Evolutionary conservation across 73 alveolate genomes (phyloP), one percentile per base, ranked within the genome.

Genomic region (Paramecium bursaria): DNA sequence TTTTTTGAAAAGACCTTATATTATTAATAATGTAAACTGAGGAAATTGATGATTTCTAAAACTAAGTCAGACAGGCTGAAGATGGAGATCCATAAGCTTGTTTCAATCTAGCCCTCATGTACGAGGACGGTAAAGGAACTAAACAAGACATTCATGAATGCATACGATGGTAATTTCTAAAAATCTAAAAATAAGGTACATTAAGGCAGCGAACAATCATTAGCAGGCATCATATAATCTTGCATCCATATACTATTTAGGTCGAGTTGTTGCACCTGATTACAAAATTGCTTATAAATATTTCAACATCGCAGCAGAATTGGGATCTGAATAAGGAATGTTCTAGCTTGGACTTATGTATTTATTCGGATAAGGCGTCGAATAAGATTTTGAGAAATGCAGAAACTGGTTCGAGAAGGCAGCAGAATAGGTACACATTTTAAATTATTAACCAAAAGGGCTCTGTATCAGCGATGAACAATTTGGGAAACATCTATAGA

Each of bases 221-320:
- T 23, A 42, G 19, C 27, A 67, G 50, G 82, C 82, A 3, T 53
- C 82, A 14, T 35, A 67, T 15, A 67, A 67, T 67, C 23, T 67
- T 10, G 82, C 82, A 3, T 67, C 82, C 4, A 67, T 67, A 25
- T 67, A 67, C 50, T 67, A 67, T 67, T 67, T 39, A 67, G 82
- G 82, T 15, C 33, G 55, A 67, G 82, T 67, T 67, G 82, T 67
- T 15, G 82, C 82, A 21, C 82, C 82, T 14, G 82, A 67, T 42
- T 67, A 67, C 19, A 67, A 42, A 42, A 67, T 67, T 39, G 82
- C 82, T 13, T 21, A 67, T 14, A 67, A 67, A 67, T 67, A 67
- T 47, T 67, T 67, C 44, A 67, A 47, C 13, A 67, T 25, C 17
- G 53, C 82, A 3, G 82, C 82, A 21, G 82, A 67, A 67, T 15